These are phyloP conservation scores for Ulvella scutata DNA, from an alignment of 139 green algal species.

Conservation along the genomic window DNA sequence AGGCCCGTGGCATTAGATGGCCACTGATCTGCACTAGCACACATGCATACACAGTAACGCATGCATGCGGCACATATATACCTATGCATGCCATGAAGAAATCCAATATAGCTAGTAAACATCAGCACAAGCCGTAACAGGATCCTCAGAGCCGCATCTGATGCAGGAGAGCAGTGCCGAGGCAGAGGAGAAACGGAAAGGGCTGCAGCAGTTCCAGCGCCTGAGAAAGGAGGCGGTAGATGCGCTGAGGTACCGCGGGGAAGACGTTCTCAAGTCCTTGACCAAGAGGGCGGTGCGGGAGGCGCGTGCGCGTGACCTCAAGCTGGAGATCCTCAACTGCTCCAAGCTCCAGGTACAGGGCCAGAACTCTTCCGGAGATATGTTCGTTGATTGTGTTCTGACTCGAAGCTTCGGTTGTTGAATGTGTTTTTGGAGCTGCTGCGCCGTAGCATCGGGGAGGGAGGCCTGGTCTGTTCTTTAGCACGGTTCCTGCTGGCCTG, in stretches of 20 bases:
- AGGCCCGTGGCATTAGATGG: background rate
- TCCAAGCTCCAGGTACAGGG: slow-evolving; percentile 8
- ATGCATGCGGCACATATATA: too few relatives aligned
- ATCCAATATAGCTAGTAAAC: too few relatives aligned
- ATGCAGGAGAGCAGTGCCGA: background rate
- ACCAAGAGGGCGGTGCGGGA: slow-evolving; percentile 62
- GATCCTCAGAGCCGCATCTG: background rate
- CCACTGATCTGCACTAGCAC: too few relatives aligned
- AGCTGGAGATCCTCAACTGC: slow-evolving; percentile 81
- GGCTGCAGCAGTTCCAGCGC: slow-evolving; percentile 23
- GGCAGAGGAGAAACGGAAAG: background rate
- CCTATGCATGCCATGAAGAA: too few relatives aligned
- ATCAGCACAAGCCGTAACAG: too few relatives aligned
- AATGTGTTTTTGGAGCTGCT: too few relatives aligned
- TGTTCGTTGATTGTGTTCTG: background rate
- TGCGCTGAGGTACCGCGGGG: slow-evolving; percentile 51
- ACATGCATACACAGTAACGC: too few relatives aligned
- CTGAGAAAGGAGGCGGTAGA: slow-evolving; percentile 37
- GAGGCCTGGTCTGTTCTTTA: too few relatives aligned
- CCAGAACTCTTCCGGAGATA: background rate
- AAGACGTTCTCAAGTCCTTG: slow-evolving; percentile 67
- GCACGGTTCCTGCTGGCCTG: too few relatives aligned
- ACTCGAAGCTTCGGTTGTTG: background rate
- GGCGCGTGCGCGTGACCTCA: slow-evolving; percentile 68
- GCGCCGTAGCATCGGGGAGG: too few relatives aligned